phyloP scores from a whole-genome alignment of 495 filamentous ascomycete genomes.

The Darksidea phi region DNA sequence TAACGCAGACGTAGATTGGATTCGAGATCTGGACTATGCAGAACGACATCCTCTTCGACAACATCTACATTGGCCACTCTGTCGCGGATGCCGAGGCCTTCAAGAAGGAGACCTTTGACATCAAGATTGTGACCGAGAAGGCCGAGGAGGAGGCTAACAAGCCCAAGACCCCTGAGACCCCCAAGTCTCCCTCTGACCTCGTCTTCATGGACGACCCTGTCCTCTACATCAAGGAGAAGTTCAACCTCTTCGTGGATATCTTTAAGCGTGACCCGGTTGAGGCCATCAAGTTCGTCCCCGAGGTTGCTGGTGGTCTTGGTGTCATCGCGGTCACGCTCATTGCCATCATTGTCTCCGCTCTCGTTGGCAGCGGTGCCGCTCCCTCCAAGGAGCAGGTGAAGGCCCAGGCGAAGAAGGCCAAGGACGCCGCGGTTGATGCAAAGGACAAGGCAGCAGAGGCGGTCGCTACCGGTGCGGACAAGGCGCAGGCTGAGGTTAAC shows the following conservation, averaged over 20 bases:
- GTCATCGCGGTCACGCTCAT: constrained; percentile 63
- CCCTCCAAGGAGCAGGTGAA: constrained; percentile 54
- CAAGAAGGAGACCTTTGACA: constrained; percentile 85
- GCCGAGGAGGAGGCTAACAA: constrained; percentile 76
- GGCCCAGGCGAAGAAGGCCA: constrained; percentile 66
- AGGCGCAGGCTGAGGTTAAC: constrained; percentile 53
- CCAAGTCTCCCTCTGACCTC: constrained; percentile 66
- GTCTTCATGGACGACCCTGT: constrained; percentile 93
- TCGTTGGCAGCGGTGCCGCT: constrained; percentile 54
- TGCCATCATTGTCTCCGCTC: constrained; percentile 61
- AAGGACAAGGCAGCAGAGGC: constrained; percentile 82
- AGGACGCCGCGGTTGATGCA: constrained; percentile 65
- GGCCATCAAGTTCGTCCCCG: constrained; percentile 87
- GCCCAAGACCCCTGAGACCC: constrained; percentile 70
- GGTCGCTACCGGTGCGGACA: constrained; percentile 57
- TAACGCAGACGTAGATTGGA: constrained; percentile 62
- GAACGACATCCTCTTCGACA: constrained; percentile 97
- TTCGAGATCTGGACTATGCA: constrained; percentile 99
- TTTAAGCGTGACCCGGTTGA: constrained; percentile 83
- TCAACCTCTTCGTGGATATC: constrained; percentile 82
- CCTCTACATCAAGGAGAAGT: constrained; percentile 83
- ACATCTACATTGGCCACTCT: constrained; percentile 99
- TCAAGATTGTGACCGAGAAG: constrained; percentile 85
- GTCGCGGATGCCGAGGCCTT: constrained; percentile 88
- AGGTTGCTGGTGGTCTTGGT: constrained; percentile 77